Evolutionary conservation across 768 basidiomycete genomes (phyloP).

Genomic region (Russula virescens): DNA sequence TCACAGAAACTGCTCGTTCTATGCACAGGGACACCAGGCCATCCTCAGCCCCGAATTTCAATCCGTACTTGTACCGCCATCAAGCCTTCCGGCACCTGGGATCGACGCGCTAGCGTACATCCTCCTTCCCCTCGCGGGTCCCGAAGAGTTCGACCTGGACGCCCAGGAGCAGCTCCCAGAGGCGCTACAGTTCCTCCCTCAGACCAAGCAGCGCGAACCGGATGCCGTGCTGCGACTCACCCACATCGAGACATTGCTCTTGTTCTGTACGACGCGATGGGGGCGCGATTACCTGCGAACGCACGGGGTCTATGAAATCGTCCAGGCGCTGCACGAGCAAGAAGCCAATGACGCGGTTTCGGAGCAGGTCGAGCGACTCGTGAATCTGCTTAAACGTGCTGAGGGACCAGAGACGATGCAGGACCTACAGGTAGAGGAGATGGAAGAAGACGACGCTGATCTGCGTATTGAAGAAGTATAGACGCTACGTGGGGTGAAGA

Average conservation of each 20-base stretch:
- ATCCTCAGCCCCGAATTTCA: constrained; percentile 62
- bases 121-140: constrained; percentile 86
- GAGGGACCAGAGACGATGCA: constrained; percentile 49
- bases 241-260: constrained; percentile 82
- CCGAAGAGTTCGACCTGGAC: constrained; percentile 92
- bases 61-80: constrained; percentile 51
- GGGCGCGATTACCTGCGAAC: constrained; percentile 76
- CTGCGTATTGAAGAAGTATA: constrained; percentile 71
- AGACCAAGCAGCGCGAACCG: constrained; percentile 75
- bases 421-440: constrained; percentile 32
- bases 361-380: constrained; percentile 84
- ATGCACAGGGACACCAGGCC: constrained; percentile 60
- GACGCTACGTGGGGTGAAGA: not conserved
- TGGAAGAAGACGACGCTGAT: constrained; percentile 48
- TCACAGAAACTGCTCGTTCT: constrained; percentile 72
- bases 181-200: constrained; percentile 81
- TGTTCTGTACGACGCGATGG: constrained; percentile 85
- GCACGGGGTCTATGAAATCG: constrained; percentile 82
- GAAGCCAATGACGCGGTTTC: constrained; percentile 81
- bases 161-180: constrained; percentile 84
- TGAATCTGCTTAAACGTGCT: constrained; percentile 75
- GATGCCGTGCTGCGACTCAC: constrained; percentile 73
- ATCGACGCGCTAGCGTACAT: constrained; percentile 82
- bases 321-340: constrained; percentile 68
- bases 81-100: constrained; percentile 56